Conservation (phyloP, 371 early-diverging fungal genomes). For the Zychaea mexicana region DNA sequence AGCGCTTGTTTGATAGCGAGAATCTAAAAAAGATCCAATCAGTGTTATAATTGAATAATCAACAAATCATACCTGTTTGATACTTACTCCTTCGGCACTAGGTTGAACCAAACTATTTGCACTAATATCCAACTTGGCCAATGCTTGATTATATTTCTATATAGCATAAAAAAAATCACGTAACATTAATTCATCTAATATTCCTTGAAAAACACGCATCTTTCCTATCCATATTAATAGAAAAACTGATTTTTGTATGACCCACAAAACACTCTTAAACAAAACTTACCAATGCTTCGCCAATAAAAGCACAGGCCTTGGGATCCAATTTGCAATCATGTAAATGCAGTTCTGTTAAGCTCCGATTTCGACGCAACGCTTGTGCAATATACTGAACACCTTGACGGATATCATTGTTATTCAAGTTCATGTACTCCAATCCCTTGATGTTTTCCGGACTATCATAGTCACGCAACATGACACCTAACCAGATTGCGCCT, state of each 20-base stretch:
- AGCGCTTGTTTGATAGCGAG: conserved; percentile 63
- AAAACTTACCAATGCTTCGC: conserved; percentile 61
- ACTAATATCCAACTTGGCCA: conserved; percentile 47
- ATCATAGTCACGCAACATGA: conserved; percentile 67
- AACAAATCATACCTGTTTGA: no score
- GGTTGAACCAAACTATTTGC: conserved; percentile 41
- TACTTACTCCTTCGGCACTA: conserved; percentile 52
- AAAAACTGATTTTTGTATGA: no score
- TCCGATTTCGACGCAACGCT: conserved; percentile 60
- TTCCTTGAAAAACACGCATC: background rate
- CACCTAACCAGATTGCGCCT: conserved; percentile 63
- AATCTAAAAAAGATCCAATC: conserved; percentile 38
- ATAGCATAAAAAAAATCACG: no score
- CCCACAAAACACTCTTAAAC: no score
- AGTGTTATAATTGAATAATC: no score
- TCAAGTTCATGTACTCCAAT: conserved; percentile 47
- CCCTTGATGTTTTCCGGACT: conserved; percentile 35
- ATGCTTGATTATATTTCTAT: conserved; percentile 52
- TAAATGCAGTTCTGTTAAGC: conserved; percentile 48
- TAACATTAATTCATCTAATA: background rate
- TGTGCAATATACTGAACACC: conserved; percentile 69
- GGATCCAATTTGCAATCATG: conserved; percentile 63
- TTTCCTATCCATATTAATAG: no score
- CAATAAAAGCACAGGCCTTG: conserved; percentile 52
- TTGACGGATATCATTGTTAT: conserved; percentile 58